Base-by-base conservation (phyloP, 768 basidiomycete genomes). In the Calocybe indica region DNA sequence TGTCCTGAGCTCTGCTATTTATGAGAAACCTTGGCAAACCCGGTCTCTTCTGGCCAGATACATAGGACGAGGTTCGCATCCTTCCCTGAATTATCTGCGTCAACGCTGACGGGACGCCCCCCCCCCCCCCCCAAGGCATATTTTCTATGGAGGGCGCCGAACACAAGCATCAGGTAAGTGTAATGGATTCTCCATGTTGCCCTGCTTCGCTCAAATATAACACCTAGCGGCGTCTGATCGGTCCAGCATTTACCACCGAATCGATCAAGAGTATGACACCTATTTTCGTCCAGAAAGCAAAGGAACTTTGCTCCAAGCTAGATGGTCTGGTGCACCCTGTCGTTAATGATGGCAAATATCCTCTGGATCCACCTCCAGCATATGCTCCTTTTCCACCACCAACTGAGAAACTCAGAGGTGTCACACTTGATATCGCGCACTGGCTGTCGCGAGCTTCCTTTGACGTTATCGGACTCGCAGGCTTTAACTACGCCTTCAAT, bases 361-460 rank as follows among this genome's bases (percentile, higher is more conserved):
- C 52, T 28, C 38, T 38, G 5, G 49, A 48, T 12, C 49, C 48
- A 22, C 50, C 48, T 3, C 48, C 48, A 13, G 50, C 49, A 15
- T 52, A 52, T 28, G 51, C 43, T 42, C 45, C 48, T 38, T 49
- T 43, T 8, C 40, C 47, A 6, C 32, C 54, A 1, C n/a, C 49
- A 10, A 47, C 50, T n/a, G 48, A 52, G 22, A 51, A 52, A 14
- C 41, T 46, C 30, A 33, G 37, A 37, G 46, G 52, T 29, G 50
- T 52, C 3, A 59, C 61, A 5, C 58, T 84, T 45, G 79, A 84
- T 50, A 66, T 82, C 14, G 63, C 71, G 15, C 72, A 74, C 47
- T 84, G 79, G 76, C 57, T 82, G n/a, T 77, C 77, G 9, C 75
- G 81, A 28, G 74, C 76, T 0, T 75, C 81, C 1, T 78, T 85